These are phyloP conservation scores for Pseudonitzschia multiseries DNA, from an alignment of 108 stramenopile genomes.

Conservation along the genomic window DNA sequence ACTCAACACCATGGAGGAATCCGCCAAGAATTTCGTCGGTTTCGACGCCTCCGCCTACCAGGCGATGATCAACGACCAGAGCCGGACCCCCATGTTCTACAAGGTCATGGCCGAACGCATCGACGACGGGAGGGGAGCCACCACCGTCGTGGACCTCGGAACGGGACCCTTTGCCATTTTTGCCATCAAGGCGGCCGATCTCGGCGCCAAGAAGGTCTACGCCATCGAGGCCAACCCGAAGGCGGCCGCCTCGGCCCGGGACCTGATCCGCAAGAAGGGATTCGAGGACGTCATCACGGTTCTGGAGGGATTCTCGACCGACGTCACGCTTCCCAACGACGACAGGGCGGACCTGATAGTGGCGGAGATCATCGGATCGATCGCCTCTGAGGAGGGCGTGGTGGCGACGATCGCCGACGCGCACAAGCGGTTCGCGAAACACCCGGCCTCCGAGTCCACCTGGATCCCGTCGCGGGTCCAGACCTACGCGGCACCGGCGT, in stretches of 20 bases:
- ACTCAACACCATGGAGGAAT: slow-evolving; percentile 18
- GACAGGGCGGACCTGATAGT: slow-evolving; percentile 63
- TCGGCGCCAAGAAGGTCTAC: slow-evolving; percentile 64
- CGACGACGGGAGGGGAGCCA: slow-evolving; percentile 29
- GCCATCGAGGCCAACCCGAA: slow-evolving; percentile 65
- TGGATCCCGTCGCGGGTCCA: slow-evolving; percentile 68
- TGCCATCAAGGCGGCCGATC: slow-evolving; percentile 64
- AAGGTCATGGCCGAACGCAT: slow-evolving; percentile 47
- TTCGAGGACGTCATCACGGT: slow-evolving; percentile 50
- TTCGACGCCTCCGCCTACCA: slow-evolving; percentile 62
- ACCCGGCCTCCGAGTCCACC: slow-evolving; percentile 37
- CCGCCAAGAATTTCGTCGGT: slow-evolving; percentile 47
- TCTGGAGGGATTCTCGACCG: slow-evolving; percentile 68
- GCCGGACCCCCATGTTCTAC: slow-evolving; percentile 59
- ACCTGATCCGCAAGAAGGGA: slow-evolving; percentile 39
- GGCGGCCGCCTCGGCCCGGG: slow-evolving; percentile 44
- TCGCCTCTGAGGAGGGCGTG: slow-evolving; percentile 68
- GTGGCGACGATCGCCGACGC: slow-evolving; percentile 65
- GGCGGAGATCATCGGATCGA: slow-evolving; percentile 62
- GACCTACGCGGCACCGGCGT: slow-evolving; percentile 56
- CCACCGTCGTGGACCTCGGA: slow-evolving; percentile 65
- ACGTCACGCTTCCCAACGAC: slow-evolving; percentile 42
- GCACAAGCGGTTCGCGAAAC: slow-evolving; percentile 43
- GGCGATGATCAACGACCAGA: slow-evolving; percentile 62
- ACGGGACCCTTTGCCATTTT: slow-evolving; percentile 70